These are phyloP conservation scores for Pyrenophora teres DNA, from an alignment of 2,329 filamentous ascomycete genomes.

Conservation along the genomic window DNA sequence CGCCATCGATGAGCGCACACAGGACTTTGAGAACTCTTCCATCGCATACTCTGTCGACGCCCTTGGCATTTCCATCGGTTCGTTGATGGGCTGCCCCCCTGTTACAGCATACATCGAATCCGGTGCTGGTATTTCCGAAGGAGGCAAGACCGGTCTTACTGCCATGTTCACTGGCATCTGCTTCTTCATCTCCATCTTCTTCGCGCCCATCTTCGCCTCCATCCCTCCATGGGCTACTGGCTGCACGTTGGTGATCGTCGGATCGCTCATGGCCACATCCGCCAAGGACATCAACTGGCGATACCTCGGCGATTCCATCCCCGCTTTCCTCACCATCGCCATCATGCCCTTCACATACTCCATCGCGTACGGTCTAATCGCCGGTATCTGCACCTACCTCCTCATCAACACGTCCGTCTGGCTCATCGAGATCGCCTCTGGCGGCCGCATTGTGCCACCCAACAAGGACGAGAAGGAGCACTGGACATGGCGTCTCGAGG, in stretches of 20 bases:
- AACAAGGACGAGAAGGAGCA: slow-evolving; percentile 78
- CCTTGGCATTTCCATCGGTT: slow-evolving; percentile 78
- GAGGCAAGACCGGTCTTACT: slow-evolving; percentile 82
- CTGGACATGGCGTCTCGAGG: slow-evolving; percentile 78
- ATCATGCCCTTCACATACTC: slow-evolving; percentile 91
- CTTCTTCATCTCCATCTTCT: slow-evolving; percentile 81
- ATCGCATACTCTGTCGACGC: slow-evolving; percentile 85
- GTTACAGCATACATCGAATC: slow-evolving; percentile 88
- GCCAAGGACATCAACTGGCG: slow-evolving; percentile 87
- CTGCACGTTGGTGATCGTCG: slow-evolving; percentile 84
- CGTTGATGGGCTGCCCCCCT: slow-evolving; percentile 76
- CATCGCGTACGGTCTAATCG: slow-evolving; percentile 85
- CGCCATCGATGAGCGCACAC: slow-evolving; percentile 77
- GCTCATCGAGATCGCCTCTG: slow-evolving; percentile 67
- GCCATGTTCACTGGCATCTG: slow-evolving; percentile 77
- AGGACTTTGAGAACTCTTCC: slow-evolving; percentile 86
- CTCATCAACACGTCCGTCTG: slow-evolving; percentile 74
- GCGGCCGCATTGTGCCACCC: slow-evolving; percentile 72
- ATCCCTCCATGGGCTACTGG: slow-evolving; percentile 90
- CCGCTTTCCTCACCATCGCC: slow-evolving; percentile 81
- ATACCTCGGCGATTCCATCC: slow-evolving; percentile 78
- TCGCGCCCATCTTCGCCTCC: slow-evolving; percentile 86
- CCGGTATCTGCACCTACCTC: slow-evolving; percentile 76
- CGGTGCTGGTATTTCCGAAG: slow-evolving; percentile 88
- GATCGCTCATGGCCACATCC: slow-evolving; percentile 81